Evolutionary conservation across 345 rosid genomes (phyloP), one percentile per base, ranked within the genome.

Genomic region (Eucalyptus pumila): DNA sequence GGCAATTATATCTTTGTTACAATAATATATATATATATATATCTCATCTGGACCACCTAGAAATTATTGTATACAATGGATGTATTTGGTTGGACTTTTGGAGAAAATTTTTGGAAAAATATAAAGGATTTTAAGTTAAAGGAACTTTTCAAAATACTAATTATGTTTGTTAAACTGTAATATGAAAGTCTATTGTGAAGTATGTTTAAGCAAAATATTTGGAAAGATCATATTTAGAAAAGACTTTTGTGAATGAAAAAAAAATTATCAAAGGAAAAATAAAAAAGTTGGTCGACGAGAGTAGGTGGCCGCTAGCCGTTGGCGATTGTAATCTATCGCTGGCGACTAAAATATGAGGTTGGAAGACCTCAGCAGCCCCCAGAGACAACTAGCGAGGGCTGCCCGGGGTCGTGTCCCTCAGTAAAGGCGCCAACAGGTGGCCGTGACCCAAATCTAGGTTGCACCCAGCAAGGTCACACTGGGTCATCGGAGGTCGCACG

Each of bases 381-480:
- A 0, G 0, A 51, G 4, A 51, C 56, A 17, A 51, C 0, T 0
- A 2, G 0, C 1, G 2, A 51, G 56, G 56, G 23, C 23, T 1
- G 0, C 9, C 23, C 7, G 1, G 0, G 56, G 56, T 17, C 1
- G 2, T 51, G 54, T 51, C 54, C 1, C 54, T 0, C 0, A 8
- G 0, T 51, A 51, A 51, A 51, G 21, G 21, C 4, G 0, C 54
- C 54, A 51, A 51, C 8, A 16, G 4, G 54, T 51, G 21, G 54
- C 4, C 4, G 4, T 3, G 0, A 51, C 4, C 54, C 21, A 16
- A 51, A 51, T 51, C 21, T 50, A 3, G 21, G 19, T 50, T 50
- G 54, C 54, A 51, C 8, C 54, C 1, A 51, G 0, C 54, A 51
- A 51, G 52, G 54, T 51, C 8, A 0, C 0, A 0, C 21, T 50